A percentile compares a stretch with the other conserved stretches of the same genome.
Evolutionary conservation across 371 early-diverging fungal genomes (phyloP).

Genomic region (Mucor plumbeus): DNA sequence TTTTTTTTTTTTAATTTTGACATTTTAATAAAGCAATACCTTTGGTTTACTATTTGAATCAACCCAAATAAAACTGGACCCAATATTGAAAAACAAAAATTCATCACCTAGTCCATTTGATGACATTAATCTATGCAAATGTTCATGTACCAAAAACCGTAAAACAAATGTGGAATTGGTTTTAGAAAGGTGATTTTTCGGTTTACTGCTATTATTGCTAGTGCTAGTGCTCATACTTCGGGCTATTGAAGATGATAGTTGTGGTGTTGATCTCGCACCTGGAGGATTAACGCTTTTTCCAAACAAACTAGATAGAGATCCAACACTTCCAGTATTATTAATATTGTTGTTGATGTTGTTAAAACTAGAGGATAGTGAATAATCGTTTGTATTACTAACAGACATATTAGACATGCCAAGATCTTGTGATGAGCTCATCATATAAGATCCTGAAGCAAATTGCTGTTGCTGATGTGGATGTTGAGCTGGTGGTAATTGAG

Average conservation of each 20-base stretch:
- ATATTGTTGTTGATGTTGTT: not conserved
- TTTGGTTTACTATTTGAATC: conserved; percentile 65
- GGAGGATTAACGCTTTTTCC: conserved; percentile 19
- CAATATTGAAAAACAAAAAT: conserved; percentile 62
- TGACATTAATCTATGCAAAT: conserved; percentile 74
- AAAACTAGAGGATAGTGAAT: conserved; percentile 1
- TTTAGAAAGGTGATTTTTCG: conserved; percentile 66
- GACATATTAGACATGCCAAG: conserved; percentile 12
- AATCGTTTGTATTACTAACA: conserved; percentile 3
- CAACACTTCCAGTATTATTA: conserved; percentile 27
- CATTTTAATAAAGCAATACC: conserved; percentile 29
- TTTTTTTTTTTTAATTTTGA: not conserved
- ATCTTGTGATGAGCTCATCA: conserved; percentile 23
- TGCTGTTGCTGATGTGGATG: conserved; percentile 13
- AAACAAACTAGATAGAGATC: conserved; percentile 41
- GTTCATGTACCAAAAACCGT: conserved; percentile 79
- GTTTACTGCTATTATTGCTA: conserved; percentile 42
- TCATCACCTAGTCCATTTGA: conserved; percentile 55
- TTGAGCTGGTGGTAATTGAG: not conserved
- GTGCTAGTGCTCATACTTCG: conserved; percentile 15
- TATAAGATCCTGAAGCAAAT: conserved; percentile 16
- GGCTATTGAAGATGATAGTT: conserved; percentile 27
- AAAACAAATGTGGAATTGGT: conserved; percentile 80
- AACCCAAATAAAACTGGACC: conserved; percentile 74
- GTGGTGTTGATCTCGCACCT: conserved; percentile 15